Base-by-base conservation (phyloP, 106 monocot species). In the Platanthera zijinensis region DNA sequence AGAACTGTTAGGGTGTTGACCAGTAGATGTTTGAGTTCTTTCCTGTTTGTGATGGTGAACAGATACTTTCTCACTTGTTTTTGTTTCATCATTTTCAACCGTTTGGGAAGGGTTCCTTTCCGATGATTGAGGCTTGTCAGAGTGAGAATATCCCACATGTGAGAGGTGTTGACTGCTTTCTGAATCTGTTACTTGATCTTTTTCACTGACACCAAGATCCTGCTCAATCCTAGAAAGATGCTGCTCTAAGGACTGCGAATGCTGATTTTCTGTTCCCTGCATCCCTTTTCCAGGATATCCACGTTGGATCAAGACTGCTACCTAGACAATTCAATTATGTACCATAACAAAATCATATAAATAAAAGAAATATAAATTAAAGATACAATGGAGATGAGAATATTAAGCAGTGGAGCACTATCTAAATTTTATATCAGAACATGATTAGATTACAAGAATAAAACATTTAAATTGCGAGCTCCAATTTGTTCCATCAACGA, bases 221-320 rank as follows among this genome's bases (percentile, higher is more conserved):
- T 64, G 54, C 47, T 82, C 86, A 52, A 52, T 19, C 76, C 78
- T 80, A 52, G 82, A 80, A 67, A 78, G 13, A 7, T 82, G 76
- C 14, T 90, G 79, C 50, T 88, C 84, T n/a, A 61, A 12, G 17
- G 66, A 25, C 61, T 76, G 71, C 17, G 76, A 61, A 73, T 76
- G 67, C 5, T 84, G 71, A 50, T 89, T 75, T 83, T 85, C 84
- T 72, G 80, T 74, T 74, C 84, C 79, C 39, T 74, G 70, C 51
- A 32, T 81, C 51, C 81, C 59, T 73, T 86, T 82, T 18, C 51
- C 25, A 61, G 18, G 14, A 82, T 81, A 85, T 78, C 70, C 83
- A n/a, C 77, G 78, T 76, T 88, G 63, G 71, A 57, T 73, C 72
- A 73, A 88, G 82, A 82, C 47, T 80, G 74, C 68, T 76, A 7